phyloP scores from a whole-genome alignment of 2,329 filamentous ascomycete genomes.

The Didymella lethalis region DNA sequence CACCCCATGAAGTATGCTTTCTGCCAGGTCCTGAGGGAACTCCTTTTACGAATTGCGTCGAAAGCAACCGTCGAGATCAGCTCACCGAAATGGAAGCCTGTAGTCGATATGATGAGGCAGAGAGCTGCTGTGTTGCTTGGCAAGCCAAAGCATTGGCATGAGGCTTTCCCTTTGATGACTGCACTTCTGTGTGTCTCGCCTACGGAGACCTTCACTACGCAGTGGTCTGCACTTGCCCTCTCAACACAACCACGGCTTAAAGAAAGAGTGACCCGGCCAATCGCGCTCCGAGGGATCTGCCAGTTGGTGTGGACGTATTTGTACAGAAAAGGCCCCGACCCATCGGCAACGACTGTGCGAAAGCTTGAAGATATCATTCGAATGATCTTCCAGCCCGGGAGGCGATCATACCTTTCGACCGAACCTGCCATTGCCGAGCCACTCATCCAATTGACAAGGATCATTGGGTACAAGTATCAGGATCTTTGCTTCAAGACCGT shows the following conservation, averaged over 20 bases:
- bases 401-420: slow-evolving; percentile 80
- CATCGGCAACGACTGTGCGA: slow-evolving; percentile 69
- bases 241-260: slow-evolving; percentile 83
- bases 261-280: slow-evolving; percentile 78
- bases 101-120: slow-evolving; percentile 78
- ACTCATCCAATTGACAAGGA: slow-evolving; percentile 89
- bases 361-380: slow-evolving; percentile 91
- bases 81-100: slow-evolving; percentile 84
- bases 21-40: slow-evolving; percentile 86
- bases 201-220: slow-evolving; percentile 79
- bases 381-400: slow-evolving; percentile 81
- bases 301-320: slow-evolving; percentile 94
- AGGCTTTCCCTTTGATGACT: slow-evolving; percentile 86
- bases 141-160: slow-evolving; percentile 91
- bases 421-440: slow-evolving; percentile 87
- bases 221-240: slow-evolving; percentile 85
- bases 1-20: slow-evolving; percentile 92
- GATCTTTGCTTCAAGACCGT: slow-evolving; percentile 92
- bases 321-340: slow-evolving; percentile 77
- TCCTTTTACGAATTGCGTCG: slow-evolving; percentile 86
- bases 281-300: slow-evolving; percentile 88
- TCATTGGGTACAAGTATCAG: slow-evolving; percentile 91
- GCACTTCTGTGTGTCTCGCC: slow-evolving; percentile 89
- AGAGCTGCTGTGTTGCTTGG: slow-evolving; percentile 83
- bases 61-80: slow-evolving; percentile 79